Conservation (phyloP, 441 rosid species). For the Manihot esculenta region DNA sequence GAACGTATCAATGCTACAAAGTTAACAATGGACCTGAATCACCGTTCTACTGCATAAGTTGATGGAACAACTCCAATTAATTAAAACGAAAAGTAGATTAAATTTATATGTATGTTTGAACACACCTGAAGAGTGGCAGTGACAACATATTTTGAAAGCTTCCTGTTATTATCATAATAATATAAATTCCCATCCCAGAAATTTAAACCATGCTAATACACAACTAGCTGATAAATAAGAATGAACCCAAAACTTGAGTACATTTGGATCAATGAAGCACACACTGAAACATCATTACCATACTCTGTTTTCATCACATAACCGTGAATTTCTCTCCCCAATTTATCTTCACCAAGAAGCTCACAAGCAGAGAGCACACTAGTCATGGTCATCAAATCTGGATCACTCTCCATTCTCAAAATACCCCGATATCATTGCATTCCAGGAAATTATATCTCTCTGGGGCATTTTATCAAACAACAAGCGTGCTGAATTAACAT, state of each 20-base stretch:
- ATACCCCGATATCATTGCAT: no score
- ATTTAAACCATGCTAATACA: not conserved
- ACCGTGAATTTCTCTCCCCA: constrained; percentile 73
- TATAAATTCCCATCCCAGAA: constrained; percentile 10
- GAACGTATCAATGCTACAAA: constrained; percentile 4
- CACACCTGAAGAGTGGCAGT: constrained; percentile 83
- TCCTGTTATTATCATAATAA: constrained; percentile 42
- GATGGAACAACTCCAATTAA: not conserved
- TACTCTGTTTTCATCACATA: constrained; percentile 50
- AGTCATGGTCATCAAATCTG: no score
- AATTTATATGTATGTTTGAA: not conserved
- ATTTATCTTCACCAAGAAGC: constrained; percentile 52
- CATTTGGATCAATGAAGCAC: constrained; percentile 69
- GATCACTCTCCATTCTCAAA: no score
- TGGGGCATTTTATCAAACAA: no score
- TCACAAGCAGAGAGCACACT: constrained; percentile 75
- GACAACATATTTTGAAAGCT: constrained; percentile 74
- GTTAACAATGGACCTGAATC: not conserved
- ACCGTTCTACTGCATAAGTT: not conserved
- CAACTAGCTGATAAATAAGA: not conserved
- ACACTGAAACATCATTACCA: constrained; percentile 51
- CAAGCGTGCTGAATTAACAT: no score
- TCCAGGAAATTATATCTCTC: no score
- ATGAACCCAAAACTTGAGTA: constrained; percentile 54
- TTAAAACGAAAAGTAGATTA: not conserved